Conservation (phyloP, 371 early-diverging fungal genomes). For the Mucor lusitanicus region DNA sequence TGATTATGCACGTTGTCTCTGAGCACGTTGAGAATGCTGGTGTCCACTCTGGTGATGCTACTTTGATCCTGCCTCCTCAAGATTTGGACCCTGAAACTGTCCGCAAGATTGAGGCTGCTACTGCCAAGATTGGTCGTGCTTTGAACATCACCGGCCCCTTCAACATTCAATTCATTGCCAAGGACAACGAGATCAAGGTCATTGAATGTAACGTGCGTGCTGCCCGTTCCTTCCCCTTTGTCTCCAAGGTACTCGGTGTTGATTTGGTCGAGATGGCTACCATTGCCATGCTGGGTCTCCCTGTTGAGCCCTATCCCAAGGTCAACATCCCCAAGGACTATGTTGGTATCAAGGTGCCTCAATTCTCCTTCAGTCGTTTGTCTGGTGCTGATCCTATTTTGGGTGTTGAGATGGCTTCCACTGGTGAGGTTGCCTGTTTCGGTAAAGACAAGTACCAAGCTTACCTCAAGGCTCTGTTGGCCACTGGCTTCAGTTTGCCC, state of each 20-base stretch:
- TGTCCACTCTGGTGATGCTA: conserved; percentile 97
- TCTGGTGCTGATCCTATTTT: conserved; percentile 95
- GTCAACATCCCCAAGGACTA: conserved; percentile 58
- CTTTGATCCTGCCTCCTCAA: conserved; percentile 90
- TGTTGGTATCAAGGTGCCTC: conserved; percentile 95
- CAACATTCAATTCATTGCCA: conserved; percentile 97
- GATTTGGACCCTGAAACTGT: conserved; percentile 90
- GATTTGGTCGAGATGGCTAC: conserved; percentile 95
- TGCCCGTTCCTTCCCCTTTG: conserved; percentile 94
- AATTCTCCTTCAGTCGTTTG: conserved; percentile 94
- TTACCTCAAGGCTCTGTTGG: conserved; percentile 90
- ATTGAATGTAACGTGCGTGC: conserved; percentile 98
- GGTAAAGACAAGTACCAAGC: conserved; percentile 95
- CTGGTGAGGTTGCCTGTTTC: conserved; percentile 98
- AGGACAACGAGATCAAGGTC: conserved; percentile 94
- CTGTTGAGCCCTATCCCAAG: conserved; percentile 74
- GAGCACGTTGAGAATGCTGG: conserved; percentile 98
- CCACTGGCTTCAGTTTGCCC: conserved; percentile 89
- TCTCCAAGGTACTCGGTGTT: conserved; percentile 88
- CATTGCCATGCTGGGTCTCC: conserved; percentile 83
- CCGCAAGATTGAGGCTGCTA: conserved; percentile 82
- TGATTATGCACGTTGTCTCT: conserved; percentile 86
- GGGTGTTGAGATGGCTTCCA: conserved; percentile 98
- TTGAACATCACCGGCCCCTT: conserved; percentile 96
- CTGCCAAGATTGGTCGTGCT: conserved; percentile 88